Base-by-base conservation (phyloP, 306 rosid species). In the Dalbergia cochinchinensis region DNA sequence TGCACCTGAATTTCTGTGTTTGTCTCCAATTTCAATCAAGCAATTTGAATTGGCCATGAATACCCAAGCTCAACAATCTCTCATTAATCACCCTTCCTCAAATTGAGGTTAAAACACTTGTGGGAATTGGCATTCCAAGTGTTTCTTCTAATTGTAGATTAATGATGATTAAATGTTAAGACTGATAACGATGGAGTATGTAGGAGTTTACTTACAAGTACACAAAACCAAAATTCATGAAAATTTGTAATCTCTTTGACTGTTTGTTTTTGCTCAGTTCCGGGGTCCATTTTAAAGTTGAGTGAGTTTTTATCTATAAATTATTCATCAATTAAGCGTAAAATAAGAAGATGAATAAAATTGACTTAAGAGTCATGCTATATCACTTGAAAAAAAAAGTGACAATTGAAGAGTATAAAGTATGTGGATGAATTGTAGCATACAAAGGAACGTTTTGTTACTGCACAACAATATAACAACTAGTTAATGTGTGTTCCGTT, bases 41-140 rank as follows among this genome's bases (percentile, higher is more conserved):
- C 97, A 92, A 61, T 90, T 94, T 78, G 94, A 92, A 83, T 73
- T 91, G 22, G 92, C 92, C 85, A 88, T 94, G 98, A 89, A 91
- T 83, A 82, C 88, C 6, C 97, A 92, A 85, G 75, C 89, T 66
- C 77, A 82, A 15, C 85, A 82, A 59, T 62, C 80, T 65, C 81
- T 81, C 31, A 67, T 54, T 31, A 74, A 64, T 75, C 82, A 84
- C 53, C 79, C 71, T 68, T 68, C 71, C 50, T 65, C 85, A 45
- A 82, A 61, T 20, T 71, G 74, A 66, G 81, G 69, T 58, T 88
- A 59, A 74, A 59, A 26, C 8, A 26, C 16, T 65, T 58, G 60
- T 71, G 79, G 41, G 34, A 48, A 47, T 35, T 79, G 61, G 41
- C 67, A 48, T 53, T 74, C 78, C 60, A 65, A 51, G 47, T 73